phyloP scores from a whole-genome alignment of 495 filamentous ascomycete species.

The Aspergillus wentii region DNA sequence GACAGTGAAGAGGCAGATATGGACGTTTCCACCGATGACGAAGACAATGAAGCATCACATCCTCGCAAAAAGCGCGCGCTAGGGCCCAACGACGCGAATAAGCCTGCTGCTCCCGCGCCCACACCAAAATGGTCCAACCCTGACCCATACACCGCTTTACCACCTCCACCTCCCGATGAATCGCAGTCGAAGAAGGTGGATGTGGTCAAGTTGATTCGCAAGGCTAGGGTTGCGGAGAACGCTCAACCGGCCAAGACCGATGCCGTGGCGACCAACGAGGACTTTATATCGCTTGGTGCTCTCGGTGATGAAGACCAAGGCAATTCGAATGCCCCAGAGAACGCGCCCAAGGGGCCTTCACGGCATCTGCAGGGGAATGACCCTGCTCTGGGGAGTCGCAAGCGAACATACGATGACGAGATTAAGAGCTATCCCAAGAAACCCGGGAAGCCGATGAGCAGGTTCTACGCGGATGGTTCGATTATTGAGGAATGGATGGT shows the following conservation, averaged over 20 bases:
- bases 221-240: constrained; percentile 56
- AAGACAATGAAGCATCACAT: constrained; percentile 38
- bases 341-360: constrained; percentile 31
- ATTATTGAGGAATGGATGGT: constrained; percentile 57
- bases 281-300: constrained; percentile 77
- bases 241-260: constrained; percentile 40
- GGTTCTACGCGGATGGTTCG: constrained; percentile 35
- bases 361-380: constrained; percentile 20
- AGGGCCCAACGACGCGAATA: constrained; percentile 41
- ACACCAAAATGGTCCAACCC: constrained; percentile 87
- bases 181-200: constrained; percentile 66
- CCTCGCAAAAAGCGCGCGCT: constrained; percentile 47
- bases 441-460: constrained; percentile 39
- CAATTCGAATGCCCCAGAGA: constrained; percentile 22
- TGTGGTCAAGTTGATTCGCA: constrained; percentile 81
- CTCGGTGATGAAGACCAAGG: constrained; percentile 45
- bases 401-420: constrained; percentile 66
- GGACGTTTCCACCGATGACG: constrained; percentile 49
- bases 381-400: constrained; percentile 47
- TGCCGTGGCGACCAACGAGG: constrained; percentile 57
- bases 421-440: constrained; percentile 48
- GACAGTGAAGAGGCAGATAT: constrained; percentile 70
- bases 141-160: constrained; percentile 81
- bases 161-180: constrained; percentile 71
- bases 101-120: constrained; percentile 25